Evolutionary conservation across 2,329 filamentous ascomycete genomes (phyloP).

Genomic region (Taxawa tesnikishii): DNA sequence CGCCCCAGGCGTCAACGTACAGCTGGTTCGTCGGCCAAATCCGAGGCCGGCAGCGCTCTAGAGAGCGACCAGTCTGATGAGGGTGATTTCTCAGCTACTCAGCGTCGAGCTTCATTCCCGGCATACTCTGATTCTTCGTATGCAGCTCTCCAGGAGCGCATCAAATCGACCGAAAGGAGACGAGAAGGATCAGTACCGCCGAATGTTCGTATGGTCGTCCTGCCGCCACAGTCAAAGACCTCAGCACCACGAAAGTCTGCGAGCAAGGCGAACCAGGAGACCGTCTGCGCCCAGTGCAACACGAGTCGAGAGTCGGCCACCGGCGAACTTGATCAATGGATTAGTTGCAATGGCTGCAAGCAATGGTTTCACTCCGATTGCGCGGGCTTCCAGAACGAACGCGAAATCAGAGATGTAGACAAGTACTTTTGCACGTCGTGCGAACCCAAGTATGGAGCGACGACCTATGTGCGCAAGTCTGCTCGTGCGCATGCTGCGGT

Average conservation of each 20-base stretch:
- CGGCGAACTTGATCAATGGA: constrained; percentile 49
- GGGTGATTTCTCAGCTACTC: no score
- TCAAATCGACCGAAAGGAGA: no score
- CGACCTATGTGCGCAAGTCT: constrained; percentile 56
- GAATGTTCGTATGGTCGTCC: constrained; percentile 5
- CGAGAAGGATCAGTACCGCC: constrained; percentile 7
- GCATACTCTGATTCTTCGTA: no score
- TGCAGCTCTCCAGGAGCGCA: no score
- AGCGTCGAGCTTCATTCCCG: no score
- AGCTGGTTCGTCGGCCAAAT: constrained; percentile 2
- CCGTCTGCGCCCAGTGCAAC: constrained; percentile 45
- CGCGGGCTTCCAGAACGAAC: constrained; percentile 52
- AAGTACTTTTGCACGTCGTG: constrained; percentile 54
- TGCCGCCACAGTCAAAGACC: constrained; percentile 1
- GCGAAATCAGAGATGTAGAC: constrained; percentile 53
- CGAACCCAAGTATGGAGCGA: constrained; percentile 47
- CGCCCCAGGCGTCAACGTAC: constrained; percentile 15
- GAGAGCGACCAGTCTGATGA: no score
- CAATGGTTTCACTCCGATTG: constrained; percentile 58
- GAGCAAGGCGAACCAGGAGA: constrained; percentile 22
- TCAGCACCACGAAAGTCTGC: constrained; percentile 5
- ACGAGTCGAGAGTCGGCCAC: constrained; percentile 39
- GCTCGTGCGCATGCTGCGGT: constrained; percentile 52
- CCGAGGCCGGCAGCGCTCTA: not conserved
- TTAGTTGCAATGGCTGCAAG: constrained; percentile 56